Percentiles rank a stretch among this genome's conserved stretches.
phyloP scores from a whole-genome alignment of 1,284 basidiomycete species.

The Chalciporus sp. region DNA sequence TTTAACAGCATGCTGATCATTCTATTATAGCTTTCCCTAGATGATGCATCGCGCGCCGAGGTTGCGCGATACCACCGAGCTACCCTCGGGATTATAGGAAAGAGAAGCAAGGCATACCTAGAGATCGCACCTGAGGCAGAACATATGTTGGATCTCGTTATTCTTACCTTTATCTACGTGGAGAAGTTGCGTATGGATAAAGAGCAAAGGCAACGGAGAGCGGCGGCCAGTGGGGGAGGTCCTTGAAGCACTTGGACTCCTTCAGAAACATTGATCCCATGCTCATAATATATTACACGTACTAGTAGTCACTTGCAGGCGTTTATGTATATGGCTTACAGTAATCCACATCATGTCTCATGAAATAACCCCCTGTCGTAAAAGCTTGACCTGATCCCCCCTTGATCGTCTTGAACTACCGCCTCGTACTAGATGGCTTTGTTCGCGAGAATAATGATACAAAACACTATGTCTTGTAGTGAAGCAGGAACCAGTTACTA shows the following conservation, averaged over 20 bases:
- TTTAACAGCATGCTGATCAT: not conserved
- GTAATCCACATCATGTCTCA: too few species aligned
- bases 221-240: slow-evolving; percentile 19
- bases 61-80: slow-evolving; percentile 33
- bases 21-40: slow-evolving; percentile 22
- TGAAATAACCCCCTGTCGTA: too few species aligned
- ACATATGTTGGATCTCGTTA: slow-evolving; percentile 38
- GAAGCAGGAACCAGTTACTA: too few species aligned
- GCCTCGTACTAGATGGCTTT: too few species aligned
- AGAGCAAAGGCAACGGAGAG: slow-evolving; percentile 10
- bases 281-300: too few species aligned
- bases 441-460: too few species aligned
- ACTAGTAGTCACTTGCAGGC: too few species aligned
- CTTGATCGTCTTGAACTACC: too few species aligned
- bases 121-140: slow-evolving; percentile 38
- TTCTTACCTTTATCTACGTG: slow-evolving; percentile 44
- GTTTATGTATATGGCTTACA: too few species aligned
- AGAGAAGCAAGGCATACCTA: slow-evolving; percentile 28
- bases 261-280: too few species aligned
- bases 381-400: too few species aligned
- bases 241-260: slow-evolving; percentile 5
- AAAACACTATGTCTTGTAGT: too few species aligned
- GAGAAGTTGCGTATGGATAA: slow-evolving; percentile 36
- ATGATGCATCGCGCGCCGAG: slow-evolving; percentile 20
- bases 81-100: slow-evolving; percentile 26